phyloP scores from a whole-genome alignment of 768 basidiomycete species.

The Russula olivacea region DNA sequence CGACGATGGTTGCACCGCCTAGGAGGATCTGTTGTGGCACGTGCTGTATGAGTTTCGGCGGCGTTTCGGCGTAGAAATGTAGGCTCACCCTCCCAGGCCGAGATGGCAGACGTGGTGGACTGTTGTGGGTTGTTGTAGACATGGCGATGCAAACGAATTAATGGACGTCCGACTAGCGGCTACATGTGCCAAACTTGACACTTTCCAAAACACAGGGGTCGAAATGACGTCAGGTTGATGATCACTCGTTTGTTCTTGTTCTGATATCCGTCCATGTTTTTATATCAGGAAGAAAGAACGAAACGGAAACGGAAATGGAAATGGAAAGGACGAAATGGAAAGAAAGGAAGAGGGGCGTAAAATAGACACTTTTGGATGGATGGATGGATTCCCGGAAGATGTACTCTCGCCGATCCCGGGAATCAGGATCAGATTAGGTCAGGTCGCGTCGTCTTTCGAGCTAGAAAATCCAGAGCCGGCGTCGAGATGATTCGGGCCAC shows the following conservation, averaged over 20 bases:
- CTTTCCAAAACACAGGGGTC: neutral
- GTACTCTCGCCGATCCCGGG: neutral
- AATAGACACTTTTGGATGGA: neutral
- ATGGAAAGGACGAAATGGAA: neutral
- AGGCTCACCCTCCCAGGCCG: slow-evolving; percentile 8
- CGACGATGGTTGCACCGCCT: slow-evolving; percentile 14
- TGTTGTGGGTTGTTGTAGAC: neutral
- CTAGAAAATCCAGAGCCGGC: neutral
- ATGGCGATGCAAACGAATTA: neutral
- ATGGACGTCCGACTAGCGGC: too few relatives aligned
- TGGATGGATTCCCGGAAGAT: too few relatives aligned
- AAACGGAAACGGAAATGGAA: too few relatives aligned
- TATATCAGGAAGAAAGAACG: neutral
- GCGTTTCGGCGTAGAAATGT: neutral
- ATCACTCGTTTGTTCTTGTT: neutral
- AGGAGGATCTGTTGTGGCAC: slow-evolving; percentile 11
- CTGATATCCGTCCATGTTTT: neutral
- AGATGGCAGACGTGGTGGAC: neutral
- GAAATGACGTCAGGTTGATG: neutral
- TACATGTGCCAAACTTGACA: too few relatives aligned
- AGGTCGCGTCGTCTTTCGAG: slow-evolving; percentile 3
- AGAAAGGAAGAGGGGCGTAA: neutral
- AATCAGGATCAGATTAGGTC: neutral
- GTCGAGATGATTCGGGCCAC: neutral
- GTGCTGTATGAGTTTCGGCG: neutral